phyloP scores from a whole-genome alignment of 768 basidiomycete genomes.

The Auricularia sp. region DNA sequence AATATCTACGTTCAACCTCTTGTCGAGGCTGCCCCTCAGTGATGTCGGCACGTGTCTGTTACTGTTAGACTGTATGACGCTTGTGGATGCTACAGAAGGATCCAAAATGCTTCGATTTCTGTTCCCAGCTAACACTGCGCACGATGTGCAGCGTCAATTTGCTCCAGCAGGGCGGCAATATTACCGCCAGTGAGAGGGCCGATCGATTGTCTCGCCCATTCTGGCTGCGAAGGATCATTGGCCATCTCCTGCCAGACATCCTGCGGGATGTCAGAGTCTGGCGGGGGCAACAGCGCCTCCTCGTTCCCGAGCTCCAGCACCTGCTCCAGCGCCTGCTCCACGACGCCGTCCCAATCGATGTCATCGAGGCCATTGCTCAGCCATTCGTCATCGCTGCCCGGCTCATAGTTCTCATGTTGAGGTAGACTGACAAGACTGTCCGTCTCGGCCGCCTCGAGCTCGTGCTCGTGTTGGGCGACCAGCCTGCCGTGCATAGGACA shows the following conservation, averaged over 20 bases:
- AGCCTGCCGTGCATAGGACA: background rate
- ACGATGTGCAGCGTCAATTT: background rate
- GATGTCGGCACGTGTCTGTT: no score
- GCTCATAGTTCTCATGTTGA: background rate
- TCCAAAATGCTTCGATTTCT: no score
- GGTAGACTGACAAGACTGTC: background rate
- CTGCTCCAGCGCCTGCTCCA: background rate
- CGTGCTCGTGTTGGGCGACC: background rate
- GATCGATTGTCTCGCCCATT: background rate
- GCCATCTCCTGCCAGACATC: background rate
- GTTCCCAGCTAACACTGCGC: background rate
- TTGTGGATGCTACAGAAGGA: no score
- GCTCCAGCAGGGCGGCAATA: background rate
- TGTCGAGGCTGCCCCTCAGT: no score
- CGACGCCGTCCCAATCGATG: background rate
- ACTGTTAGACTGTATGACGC: no score
- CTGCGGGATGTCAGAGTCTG: background rate
- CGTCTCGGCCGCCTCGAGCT: background rate
- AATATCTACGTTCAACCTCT: no score
- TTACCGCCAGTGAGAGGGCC: background rate
- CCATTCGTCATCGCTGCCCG: no score
- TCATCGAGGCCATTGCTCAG: background rate
- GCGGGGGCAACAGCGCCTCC: background rate
- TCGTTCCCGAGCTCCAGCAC: background rate
- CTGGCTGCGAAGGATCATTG: background rate